phyloP scores from a whole-genome alignment of 805 yeast species.

The Osmozyma mogii region DNA sequence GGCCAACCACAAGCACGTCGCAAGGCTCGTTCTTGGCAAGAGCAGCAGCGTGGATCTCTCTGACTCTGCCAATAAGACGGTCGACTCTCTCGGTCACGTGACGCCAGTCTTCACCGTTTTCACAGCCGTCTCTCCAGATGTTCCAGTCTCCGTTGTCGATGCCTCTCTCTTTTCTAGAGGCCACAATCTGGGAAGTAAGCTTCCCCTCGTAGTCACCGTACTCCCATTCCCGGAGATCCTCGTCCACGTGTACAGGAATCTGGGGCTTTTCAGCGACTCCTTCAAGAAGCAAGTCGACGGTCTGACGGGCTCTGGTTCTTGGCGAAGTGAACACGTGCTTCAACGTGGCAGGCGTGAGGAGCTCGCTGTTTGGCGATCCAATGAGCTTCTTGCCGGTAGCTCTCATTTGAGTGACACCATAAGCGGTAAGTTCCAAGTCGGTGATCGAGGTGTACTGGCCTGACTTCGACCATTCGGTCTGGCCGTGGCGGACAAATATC shows the following conservation, averaged over 20 bases:
- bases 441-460: constrained; percentile 90
- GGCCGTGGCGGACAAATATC: constrained; percentile 74
- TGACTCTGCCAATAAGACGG: constrained; percentile 55
- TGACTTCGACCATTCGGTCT: constrained; percentile 91
- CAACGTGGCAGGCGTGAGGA: constrained; percentile 58
- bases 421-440: constrained; percentile 68
- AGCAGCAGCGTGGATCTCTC: constrained; percentile 48
- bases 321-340: constrained; percentile 74
- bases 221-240: constrained; percentile 88
- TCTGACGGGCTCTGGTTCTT: constrained; percentile 67
- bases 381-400: constrained; percentile 68
- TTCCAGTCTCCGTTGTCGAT: constrained; percentile 51
- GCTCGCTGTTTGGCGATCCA: constrained; percentile 40
- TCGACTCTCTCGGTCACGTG: constrained; percentile 71
- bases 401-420: constrained; percentile 70
- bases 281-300: constrained; percentile 57
- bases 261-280: constrained; percentile 34
- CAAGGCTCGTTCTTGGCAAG: constrained; percentile 44
- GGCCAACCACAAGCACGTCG: constrained; percentile 81
- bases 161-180: constrained; percentile 52
- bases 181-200: constrained; percentile 57
- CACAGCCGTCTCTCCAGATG: constrained; percentile 92
- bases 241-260: constrained; percentile 41
- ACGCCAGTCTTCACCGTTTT: constrained; percentile 68
- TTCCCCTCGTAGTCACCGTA: constrained; percentile 94